Evolutionary conservation across 176 grass and related monocot genomes (phyloP).

Genomic region (Oryza longistaminata): DNA sequence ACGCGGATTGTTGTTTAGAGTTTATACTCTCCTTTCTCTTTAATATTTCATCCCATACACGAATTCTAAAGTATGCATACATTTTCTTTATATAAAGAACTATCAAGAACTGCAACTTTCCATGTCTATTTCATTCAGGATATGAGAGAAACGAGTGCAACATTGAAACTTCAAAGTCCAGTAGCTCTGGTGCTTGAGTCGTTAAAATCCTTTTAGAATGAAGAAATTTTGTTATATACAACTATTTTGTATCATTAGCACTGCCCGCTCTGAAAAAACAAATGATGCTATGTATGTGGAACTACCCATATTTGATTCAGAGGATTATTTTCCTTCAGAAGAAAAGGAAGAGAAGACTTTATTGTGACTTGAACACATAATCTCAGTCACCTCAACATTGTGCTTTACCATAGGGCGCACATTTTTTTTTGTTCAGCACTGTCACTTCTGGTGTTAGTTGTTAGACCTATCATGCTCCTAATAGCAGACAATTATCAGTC

Average conservation of each 20-base stretch:
- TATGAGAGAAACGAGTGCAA: background rate
- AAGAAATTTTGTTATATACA: background rate
- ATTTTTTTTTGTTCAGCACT: background rate
- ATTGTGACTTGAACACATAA: background rate
- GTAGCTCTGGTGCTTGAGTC: background rate
- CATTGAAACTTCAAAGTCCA: background rate
- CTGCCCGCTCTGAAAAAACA: no score
- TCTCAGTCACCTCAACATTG: background rate
- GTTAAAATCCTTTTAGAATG: background rate
- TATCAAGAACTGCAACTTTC: background rate
- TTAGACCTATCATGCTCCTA: background rate
- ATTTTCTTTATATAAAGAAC: background rate
- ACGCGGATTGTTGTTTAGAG: background rate
- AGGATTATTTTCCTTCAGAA: no score
- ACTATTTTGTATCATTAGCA: background rate
- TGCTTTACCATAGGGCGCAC: background rate
- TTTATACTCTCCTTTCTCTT: background rate
- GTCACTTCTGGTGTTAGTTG: background rate
- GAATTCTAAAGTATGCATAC: background rate
- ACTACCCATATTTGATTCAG: no score
- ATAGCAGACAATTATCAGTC: background rate
- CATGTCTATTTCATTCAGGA: background rate
- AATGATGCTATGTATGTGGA: no score
- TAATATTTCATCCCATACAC: background rate
- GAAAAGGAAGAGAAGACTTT: no score